Base-by-base conservation (phyloP, 805 yeast genomes). In the Starmera dryadoides region DNA sequence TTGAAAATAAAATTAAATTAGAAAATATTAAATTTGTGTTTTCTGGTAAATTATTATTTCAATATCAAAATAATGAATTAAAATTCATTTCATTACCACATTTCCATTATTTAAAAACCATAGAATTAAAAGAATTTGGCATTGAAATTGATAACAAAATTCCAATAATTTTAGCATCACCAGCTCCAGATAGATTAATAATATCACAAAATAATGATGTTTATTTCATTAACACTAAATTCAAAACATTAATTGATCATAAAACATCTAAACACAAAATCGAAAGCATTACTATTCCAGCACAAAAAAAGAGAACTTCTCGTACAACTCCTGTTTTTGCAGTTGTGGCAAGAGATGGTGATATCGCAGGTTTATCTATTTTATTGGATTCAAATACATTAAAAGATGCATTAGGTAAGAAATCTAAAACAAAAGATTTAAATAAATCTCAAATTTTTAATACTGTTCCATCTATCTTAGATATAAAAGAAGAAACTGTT, bases 371-470 rank as follows among this genome's bases (percentile, higher is more conserved):
- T 9, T 30, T 62, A 10, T 60, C 61, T 28, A 55, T 81, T 30
- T 75, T 80, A 43, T 75, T 79, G 28, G 94, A 93, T 5, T 61
- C 74, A 29, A 85, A 86, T 49, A 75, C 73, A 37, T 65, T 86
- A 42, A 73, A 76, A 42, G 88, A 84, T 48, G 76, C 85, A 11
- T 55, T 86, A 22, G 89, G 89, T 21, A 82, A 78, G 51, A 74
- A 81, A 30, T 41, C 57, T 8, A 49, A 45, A 12, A n/a, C n/a
- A n/a, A n/a, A n/a, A n/a, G n/a, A n/a, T n/a, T n/a, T n/a, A n/a
- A n/a, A n/a, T n/a, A n/a, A n/a, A n/a, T n/a, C n/a, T n/a, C 51
- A 50, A 8, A 54, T 46, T 26, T 34, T 34, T 19, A 45, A 45
- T 12, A 34, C 48, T 5, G 54, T 58, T 15, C 54, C 58, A 20